A percentile compares a stretch with the other conserved stretches of the same genome.
Evolutionary conservation across 768 basidiomycete genomes (phyloP).

Genomic region (Exsudoporus frostii): DNA sequence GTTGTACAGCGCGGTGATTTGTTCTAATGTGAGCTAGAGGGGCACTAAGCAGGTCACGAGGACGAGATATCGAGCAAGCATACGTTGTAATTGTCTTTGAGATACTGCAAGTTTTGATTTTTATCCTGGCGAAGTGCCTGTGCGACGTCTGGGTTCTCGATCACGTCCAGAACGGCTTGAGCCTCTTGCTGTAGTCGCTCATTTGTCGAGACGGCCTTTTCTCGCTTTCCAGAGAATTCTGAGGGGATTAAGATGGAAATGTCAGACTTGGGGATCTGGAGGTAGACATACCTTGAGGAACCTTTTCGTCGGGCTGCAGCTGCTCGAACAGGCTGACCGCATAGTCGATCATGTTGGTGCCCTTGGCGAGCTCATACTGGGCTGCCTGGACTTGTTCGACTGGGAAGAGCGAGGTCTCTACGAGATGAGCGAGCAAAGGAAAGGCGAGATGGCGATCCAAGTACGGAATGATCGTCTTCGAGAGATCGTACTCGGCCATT

Average conservation of each 20-base stretch:
- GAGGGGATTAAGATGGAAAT: not conserved
- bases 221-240: conserved; percentile 86
- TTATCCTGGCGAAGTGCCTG: conserved; percentile 94
- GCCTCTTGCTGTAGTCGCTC: conserved; percentile 87
- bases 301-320: conserved; percentile 66
- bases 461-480: conserved; percentile 86
- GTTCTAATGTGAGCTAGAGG: conserved; percentile 82
- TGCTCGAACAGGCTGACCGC: conserved; percentile 77
- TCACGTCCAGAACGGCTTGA: conserved; percentile 90
- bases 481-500: conserved; percentile 91
- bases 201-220: conserved; percentile 78
- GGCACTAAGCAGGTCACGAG: conserved; percentile 3
- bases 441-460: conserved; percentile 94
- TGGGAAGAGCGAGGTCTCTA: conserved; percentile 71
- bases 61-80: conserved; percentile 24
- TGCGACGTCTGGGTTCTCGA: conserved; percentile 95
- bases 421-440: conserved; percentile 87
- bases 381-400: conserved; percentile 78
- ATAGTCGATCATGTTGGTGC: conserved; percentile 98
- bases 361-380: conserved; percentile 96
- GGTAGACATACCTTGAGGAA: conserved; percentile 57
- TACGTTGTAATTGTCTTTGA: conserved; percentile 91
- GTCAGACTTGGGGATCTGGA: not conserved
- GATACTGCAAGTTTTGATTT: conserved; percentile 90
- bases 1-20: conserved; percentile 95